Evolutionary conservation across 768 basidiomycete genomes (phyloP), one percentile per base, ranked within the genome.

Genomic region (Calocybe gangraenosa): DNA sequence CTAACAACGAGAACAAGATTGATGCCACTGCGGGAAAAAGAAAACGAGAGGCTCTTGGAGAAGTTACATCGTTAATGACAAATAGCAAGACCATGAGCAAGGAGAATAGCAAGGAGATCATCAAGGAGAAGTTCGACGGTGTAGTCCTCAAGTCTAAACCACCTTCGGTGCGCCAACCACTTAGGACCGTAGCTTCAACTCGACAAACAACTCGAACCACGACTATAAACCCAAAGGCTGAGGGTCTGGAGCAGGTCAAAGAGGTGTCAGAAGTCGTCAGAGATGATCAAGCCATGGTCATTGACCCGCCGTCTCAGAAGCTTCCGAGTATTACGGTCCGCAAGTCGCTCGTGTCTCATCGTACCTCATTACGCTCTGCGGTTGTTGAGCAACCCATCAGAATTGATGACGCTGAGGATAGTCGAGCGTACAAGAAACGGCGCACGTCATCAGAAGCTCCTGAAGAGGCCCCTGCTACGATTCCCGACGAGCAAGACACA

Each of bases 11-110:
- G 31, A 41, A 55, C 38, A 73, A 78, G 50, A 55, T 62, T 17
- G 82, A 84, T 21, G 60, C 65, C 7, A 67, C 70, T 25, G 72
- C 71, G 3, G 81, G 76, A 40, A 89, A 90, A 63, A 76, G 89
- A 51, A 91, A 91, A 63, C 84, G 90, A 34, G 83, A 84, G 40
- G 87, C 87, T 0, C 70, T 92, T 20, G 82, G 80, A 23, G 89
- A 92, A 62, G 84, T 89, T 34, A 75, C 80, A 7, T 68, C 69
- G 7, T 54, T 69, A 19, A 50, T 64, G 10, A 58, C 67, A 17
- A 66, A 60, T 49, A 80, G 81, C 56, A 80, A 78, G 55, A 72
- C 63, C 39, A 62, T 61, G 21, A 53, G 58, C 35, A 73, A 74
- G 57, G 76, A 74, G 42, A 88, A 88, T 67, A 76, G 74, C 40